Conservation (phyloP, 768 basidiomycete species). For the Kwoniella newhampshirensis region DNA sequence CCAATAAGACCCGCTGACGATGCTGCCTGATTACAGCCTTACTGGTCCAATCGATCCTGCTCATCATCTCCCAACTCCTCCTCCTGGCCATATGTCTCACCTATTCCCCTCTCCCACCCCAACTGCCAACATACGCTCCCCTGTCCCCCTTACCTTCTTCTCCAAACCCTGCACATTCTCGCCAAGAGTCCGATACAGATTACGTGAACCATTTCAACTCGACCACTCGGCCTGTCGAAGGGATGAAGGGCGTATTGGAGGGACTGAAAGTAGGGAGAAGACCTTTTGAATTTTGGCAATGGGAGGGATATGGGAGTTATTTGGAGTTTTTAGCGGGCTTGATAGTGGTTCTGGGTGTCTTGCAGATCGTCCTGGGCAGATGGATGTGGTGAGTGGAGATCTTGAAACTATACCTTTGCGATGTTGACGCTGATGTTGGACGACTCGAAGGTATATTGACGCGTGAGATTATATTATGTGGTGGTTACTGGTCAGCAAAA, state of each 20-base stretch:
- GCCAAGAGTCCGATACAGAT: slow-evolving; percentile 13
- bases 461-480: slow-evolving; percentile 27
- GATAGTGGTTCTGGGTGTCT: slow-evolving; percentile 44
- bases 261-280: slow-evolving; percentile 15
- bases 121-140: slow-evolving; percentile 29
- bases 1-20: no score
- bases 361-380: slow-evolving; percentile 45
- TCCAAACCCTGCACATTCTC: slow-evolving; percentile 4
- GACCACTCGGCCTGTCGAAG: slow-evolving; percentile 3
- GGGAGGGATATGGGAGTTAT: slow-evolving; percentile 48
- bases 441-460: slow-evolving; percentile 46
- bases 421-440: not conserved
- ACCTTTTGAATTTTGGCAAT: slow-evolving; percentile 51
- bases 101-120: slow-evolving; percentile 31
- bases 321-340: slow-evolving; percentile 51
- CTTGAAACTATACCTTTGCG: not conserved
- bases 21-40: slow-evolving; percentile 36
- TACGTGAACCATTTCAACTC: no score
- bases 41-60: slow-evolving; percentile 50
- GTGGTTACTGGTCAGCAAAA: not conserved
- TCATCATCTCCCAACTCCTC: slow-evolving; percentile 52
- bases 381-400: slow-evolving; percentile 43
- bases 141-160: slow-evolving; percentile 30
- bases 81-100: slow-evolving; percentile 52
- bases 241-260: not conserved